Evolutionary conservation across 2,329 filamentous ascomycete genomes (phyloP).

Genomic region (Aspergillus calidoustus): DNA sequence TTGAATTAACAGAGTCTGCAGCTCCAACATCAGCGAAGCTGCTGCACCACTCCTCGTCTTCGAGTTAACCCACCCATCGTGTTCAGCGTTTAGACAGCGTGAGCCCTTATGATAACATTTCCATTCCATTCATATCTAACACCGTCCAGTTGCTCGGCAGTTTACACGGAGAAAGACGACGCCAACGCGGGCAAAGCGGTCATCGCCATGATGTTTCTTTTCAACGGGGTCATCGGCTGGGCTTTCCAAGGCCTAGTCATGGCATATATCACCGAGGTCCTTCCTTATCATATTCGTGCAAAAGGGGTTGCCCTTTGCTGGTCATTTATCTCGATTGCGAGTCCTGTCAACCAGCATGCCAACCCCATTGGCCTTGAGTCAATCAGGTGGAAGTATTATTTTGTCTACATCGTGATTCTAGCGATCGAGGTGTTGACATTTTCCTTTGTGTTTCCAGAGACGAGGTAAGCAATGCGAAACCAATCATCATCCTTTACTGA

Average conservation of each 20-base stretch:
- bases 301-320: conserved; percentile 49
- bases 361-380: conserved; percentile 37
- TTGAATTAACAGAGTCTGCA: background rate
- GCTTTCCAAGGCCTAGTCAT: conserved; percentile 34
- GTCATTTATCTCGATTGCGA: conserved; percentile 22
- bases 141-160: conserved; percentile 38
- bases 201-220: conserved; percentile 41
- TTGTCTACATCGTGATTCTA: conserved; percentile 42
- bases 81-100: conserved; percentile 47
- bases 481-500: no score
- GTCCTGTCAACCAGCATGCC: conserved; percentile 37
- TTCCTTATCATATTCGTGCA: conserved; percentile 55
- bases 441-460: conserved; percentile 43
- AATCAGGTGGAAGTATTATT: conserved; percentile 44
- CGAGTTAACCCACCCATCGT: conserved; percentile 36
- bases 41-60: conserved; percentile 32
- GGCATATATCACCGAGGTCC: conserved; percentile 52
- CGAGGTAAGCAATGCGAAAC: conserved; percentile 16
- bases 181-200: conserved; percentile 29
- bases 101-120: background rate
- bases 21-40: conserved; percentile 23
- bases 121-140: background rate
- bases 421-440: conserved; percentile 36
- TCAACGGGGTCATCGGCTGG: conserved; percentile 32
- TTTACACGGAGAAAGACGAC: conserved; percentile 38